Conservation (phyloP, 345 rosid genomes). For the Psidium friedrichsthalianum region DNA sequence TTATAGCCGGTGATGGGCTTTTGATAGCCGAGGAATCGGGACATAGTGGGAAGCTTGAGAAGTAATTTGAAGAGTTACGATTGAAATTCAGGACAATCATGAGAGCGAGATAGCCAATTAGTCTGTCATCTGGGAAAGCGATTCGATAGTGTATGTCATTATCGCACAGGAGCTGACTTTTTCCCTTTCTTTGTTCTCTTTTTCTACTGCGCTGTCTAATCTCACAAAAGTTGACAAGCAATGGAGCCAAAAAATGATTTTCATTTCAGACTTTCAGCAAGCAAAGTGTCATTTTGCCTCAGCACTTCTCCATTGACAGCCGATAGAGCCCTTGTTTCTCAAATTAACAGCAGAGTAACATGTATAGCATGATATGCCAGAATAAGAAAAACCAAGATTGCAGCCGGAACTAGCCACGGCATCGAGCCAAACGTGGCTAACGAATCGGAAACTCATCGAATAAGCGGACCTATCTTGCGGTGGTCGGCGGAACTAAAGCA, state of each 20-base stretch:
- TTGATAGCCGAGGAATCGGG: neutral
- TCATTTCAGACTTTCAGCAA: neutral
- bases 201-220: neutral
- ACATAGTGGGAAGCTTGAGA: neutral
- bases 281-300: neutral
- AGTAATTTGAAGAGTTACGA: neutral
- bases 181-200: neutral
- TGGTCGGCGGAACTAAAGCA: neutral
- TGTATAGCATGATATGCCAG: neutral
- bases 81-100: neutral
- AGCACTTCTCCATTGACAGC: neutral
- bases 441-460: neutral
- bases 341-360: neutral
- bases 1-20: neutral
- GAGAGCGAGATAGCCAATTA: neutral
- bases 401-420: neutral
- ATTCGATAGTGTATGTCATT: neutral
- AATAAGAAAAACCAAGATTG: neutral
- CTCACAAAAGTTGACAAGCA: neutral
- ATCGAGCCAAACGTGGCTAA: neutral
- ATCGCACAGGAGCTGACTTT: neutral
- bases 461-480: neutral
- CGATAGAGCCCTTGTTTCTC: neutral
- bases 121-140: neutral
- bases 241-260: neutral